A percentile compares a stretch with the other conserved stretches of the same genome.
Evolutionary conservation across 2,329 filamentous ascomycete species (phyloP).

Genomic region (Alternaria hordeiaustralica): DNA sequence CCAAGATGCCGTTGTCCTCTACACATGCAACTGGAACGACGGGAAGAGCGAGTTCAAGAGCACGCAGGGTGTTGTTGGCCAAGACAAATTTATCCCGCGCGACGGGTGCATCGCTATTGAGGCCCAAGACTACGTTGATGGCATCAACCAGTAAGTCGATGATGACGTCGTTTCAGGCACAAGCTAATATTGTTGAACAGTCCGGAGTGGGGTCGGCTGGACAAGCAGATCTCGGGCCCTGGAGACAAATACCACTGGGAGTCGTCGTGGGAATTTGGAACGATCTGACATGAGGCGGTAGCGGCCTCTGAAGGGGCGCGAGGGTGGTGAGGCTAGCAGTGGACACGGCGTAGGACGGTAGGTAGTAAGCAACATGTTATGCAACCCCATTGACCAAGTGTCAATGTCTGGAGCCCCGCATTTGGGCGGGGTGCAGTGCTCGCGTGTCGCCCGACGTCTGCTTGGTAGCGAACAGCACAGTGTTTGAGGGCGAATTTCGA

Average conservation of each 20-base stretch:
- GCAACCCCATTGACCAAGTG: conserved; percentile 6
- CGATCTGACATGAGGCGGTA: conserved; percentile 15
- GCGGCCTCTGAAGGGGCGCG: not conserved
- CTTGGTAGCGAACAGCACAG: not conserved
- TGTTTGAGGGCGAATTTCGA: not conserved
- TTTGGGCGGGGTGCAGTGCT: conserved; percentile 14
- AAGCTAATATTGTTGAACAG: conserved; percentile 32
- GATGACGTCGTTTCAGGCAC: not conserved
- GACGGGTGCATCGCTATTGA: conserved; percentile 46
- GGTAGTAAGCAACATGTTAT: conserved; percentile 10
- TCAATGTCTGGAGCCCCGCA: conserved; percentile 22
- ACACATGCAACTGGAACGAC: conserved; percentile 47
- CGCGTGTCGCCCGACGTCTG: conserved; percentile 8
- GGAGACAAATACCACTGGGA: conserved; percentile 44
- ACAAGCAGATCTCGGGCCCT: conserved; percentile 40
- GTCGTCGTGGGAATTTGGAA: conserved; percentile 42
- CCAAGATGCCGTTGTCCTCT: conserved; percentile 43
- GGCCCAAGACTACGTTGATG: conserved; percentile 44
- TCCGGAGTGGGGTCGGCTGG: conserved; percentile 42
- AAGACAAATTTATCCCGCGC: conserved; percentile 41
- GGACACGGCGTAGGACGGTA: not conserved
- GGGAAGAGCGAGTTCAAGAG: conserved; percentile 45
- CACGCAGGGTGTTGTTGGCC: conserved; percentile 35
- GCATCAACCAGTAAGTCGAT: conserved; percentile 43
- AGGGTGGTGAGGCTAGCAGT: not conserved